Conservation (phyloP, 169 alveolate species). For the Plasmodium cynomolgi region DNA sequence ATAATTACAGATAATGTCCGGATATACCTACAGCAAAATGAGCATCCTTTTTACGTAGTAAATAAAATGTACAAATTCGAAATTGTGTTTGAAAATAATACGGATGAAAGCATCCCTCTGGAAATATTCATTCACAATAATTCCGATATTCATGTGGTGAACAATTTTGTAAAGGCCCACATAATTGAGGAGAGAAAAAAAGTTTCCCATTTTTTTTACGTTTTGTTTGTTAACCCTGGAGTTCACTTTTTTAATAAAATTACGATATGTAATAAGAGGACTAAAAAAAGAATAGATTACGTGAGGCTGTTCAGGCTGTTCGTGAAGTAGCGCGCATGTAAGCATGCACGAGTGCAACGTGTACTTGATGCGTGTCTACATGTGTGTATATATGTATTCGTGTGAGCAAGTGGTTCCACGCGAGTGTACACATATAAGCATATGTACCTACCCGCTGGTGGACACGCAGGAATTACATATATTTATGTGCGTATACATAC, state of each 20-base stretch:
- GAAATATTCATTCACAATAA: constrained; percentile 63
- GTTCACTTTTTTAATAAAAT: constrained; percentile 70
- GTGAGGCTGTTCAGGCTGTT: constrained; percentile 42
- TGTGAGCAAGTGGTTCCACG: not conserved
- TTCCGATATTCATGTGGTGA: constrained; percentile 59
- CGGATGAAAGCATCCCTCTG: constrained; percentile 23
- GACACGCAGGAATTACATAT: not conserved
- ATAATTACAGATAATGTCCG: constrained; percentile 39
- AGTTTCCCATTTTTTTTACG: constrained; percentile 66
- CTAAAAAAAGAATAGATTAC: constrained; percentile 56
- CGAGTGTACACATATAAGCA: not conserved
- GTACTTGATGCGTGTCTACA: not conserved
- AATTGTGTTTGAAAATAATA: constrained; percentile 68
- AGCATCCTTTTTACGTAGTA: constrained; percentile 26
- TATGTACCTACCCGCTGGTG: not conserved
- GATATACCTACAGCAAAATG: constrained; percentile 29
- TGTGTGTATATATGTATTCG: not conserved
- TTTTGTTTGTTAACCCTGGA: constrained; percentile 71
- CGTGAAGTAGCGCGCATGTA: constrained; percentile 18
- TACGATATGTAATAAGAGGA: constrained; percentile 52
- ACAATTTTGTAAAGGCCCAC: constrained; percentile 61
- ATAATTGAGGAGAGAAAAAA: constrained; percentile 41
- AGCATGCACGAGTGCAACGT: not conserved
- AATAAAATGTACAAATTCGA: constrained; percentile 59
- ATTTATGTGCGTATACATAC: not conserved